Evolutionary conservation across 2,329 filamentous ascomycete genomes (phyloP).

Genomic region (Penicillium sp.): DNA sequence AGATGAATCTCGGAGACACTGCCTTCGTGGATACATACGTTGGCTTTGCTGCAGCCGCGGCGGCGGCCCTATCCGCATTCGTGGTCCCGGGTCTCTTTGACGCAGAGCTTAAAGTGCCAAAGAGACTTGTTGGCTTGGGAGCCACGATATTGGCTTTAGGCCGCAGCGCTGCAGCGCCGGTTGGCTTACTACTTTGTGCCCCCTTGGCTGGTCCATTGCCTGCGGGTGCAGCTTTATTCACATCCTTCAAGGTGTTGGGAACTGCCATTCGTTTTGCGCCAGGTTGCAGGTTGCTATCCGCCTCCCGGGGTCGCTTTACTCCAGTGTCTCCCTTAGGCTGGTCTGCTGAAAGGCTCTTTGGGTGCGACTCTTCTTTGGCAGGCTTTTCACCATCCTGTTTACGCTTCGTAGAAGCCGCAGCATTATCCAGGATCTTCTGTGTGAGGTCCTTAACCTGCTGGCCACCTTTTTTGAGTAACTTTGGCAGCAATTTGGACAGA

Average conservation of each 20-base stretch:
- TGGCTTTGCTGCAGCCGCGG: conserved; percentile 37
- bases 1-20: background rate
- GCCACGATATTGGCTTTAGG: conserved; percentile 40
- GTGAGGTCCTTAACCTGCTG: conserved; percentile 55
- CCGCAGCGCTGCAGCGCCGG: conserved; percentile 26
- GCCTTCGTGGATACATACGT: conserved; percentile 25
- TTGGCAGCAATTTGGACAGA: conserved; percentile 55
- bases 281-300: conserved; percentile 34
- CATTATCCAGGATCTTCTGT: conserved; percentile 54
- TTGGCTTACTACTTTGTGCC: conserved; percentile 32
- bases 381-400: conserved; percentile 40
- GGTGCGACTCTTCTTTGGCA: conserved; percentile 37
- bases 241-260: conserved; percentile 34
- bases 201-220: conserved; percentile 28
- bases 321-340: conserved; percentile 22
- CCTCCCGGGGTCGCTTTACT: conserved; percentile 40
- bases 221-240: conserved; percentile 18
- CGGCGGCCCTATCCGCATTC: conserved; percentile 48
- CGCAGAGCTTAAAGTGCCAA: conserved; percentile 47
- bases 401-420: conserved; percentile 43
- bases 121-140: conserved; percentile 46
- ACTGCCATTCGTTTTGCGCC: conserved; percentile 40
- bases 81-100: conserved; percentile 52
- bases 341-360: conserved; percentile 23
- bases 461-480: conserved; percentile 58